These are phyloP conservation scores for Onygenales sp. DNA, from an alignment of 2,329 filamentous ascomycete species.

Conservation along the genomic window DNA sequence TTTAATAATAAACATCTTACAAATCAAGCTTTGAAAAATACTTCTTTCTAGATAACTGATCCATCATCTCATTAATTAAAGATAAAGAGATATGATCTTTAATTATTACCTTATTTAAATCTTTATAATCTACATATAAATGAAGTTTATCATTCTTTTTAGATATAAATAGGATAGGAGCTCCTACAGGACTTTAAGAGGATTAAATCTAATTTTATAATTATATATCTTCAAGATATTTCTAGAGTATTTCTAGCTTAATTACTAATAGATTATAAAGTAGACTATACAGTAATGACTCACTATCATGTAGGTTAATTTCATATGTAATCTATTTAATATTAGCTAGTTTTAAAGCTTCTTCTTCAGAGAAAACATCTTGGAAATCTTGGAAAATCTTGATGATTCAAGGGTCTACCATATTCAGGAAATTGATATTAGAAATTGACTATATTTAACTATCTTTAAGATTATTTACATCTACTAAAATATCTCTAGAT, in stretches of 20 bases:
- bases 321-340: no score
- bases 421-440: no score
- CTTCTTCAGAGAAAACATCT: no score
- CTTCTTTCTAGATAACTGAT: constrained; percentile 10
- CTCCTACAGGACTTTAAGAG: neutral
- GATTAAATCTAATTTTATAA: neutral
- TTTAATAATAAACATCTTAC: constrained; percentile 8
- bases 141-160: constrained; percentile 5
- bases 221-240: neutral
- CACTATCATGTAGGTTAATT: no score
- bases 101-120: constrained; percentile 16
- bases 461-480: no score
- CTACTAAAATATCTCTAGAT: no score
- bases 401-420: no score
- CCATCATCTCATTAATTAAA: constrained; percentile 16
- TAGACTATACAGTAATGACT: no score
- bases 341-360: no score
- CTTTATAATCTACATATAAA: constrained; percentile 19
- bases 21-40: constrained; percentile 19
- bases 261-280: neutral
- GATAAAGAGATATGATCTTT: constrained; percentile 20
- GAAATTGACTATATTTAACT: no score
- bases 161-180: neutral
- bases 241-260: neutral
- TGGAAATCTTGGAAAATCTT: no score